A percentile compares a stretch with the other conserved stretches of the same genome.
Conservation (phyloP, 2,329 filamentous ascomycete genomes). For the Arthrobotrys musiformis region DNA sequence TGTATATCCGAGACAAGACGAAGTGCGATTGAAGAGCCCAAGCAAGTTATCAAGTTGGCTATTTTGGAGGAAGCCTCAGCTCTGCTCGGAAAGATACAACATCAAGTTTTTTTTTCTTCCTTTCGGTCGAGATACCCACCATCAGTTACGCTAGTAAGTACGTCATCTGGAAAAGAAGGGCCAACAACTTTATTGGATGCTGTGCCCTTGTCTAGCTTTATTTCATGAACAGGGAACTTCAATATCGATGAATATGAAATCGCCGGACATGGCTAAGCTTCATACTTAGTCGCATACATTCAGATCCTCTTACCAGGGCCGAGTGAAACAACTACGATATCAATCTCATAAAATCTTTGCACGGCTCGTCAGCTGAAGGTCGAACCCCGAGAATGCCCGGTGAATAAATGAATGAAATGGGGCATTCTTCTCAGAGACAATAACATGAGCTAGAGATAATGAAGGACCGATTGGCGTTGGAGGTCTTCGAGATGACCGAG, state of each 20-base stretch:
- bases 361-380: conserved; percentile 46
- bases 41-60: conserved; percentile 15
- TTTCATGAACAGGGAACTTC: conserved; percentile 36
- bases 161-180: conserved; percentile 47
- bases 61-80: conserved; percentile 51
- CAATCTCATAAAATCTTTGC: conserved; percentile 52
- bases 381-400: conserved; percentile 50
- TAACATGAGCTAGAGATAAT: conserved; percentile 48
- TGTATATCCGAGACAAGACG: conserved; percentile 46
- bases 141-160: conserved; percentile 47
- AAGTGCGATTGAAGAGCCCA: conserved; percentile 12
- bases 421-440: conserved; percentile 51
- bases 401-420: conserved; percentile 45
- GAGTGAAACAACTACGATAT: conserved; percentile 54
- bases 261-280: conserved; percentile 55
- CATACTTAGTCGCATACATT: conserved; percentile 54
- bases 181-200: conserved; percentile 39
- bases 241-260: conserved; percentile 47
- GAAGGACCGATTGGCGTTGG: conserved; percentile 48
- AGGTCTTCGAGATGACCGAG: conserved; percentile 41
- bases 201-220: conserved; percentile 47
- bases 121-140: conserved; percentile 44
- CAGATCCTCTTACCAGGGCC: conserved; percentile 54
- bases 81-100: conserved; percentile 54
- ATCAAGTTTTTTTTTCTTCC: conserved; percentile 22